phyloP scores from a whole-genome alignment of 192 early-diverging fungal genomes.

The Coemansia sp. region DNA sequence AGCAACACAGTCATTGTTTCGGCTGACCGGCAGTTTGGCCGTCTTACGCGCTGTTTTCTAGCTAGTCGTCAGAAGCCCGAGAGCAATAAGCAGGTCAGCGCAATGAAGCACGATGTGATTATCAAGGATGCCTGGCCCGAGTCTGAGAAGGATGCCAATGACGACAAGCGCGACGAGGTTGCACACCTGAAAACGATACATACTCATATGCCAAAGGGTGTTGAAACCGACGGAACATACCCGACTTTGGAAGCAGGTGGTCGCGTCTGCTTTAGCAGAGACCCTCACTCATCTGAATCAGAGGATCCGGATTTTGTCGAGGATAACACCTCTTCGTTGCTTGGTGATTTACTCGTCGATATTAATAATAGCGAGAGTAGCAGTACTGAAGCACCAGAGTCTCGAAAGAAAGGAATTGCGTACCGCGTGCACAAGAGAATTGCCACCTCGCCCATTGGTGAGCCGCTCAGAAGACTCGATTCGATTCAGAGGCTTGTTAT shows the following conservation, averaged over 20 bases:
- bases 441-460: background rate
- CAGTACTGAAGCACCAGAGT: background rate
- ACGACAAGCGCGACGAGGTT: conserved; percentile 1
- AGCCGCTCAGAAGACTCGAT: background rate
- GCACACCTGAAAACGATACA: background rate
- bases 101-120: background rate
- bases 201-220: background rate
- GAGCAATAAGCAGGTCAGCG: background rate
- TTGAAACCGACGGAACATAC: background rate
- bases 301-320: background rate
- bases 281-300: background rate
- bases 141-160: background rate
- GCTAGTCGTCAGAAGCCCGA: background rate
- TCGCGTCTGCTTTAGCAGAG: background rate
- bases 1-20: background rate
- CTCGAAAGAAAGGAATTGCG: background rate
- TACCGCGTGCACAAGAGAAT: background rate
- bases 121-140: conserved; percentile 3
- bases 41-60: conserved; percentile 1
- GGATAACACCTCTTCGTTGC: background rate
- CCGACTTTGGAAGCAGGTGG: background rate
- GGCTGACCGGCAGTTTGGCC: background rate
- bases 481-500: conserved; percentile 13
- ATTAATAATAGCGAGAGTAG: background rate
- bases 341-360: background rate